Evolutionary conservation across 2,329 filamentous ascomycete species (phyloP).

Genomic region (Fusarium abutilonis): DNA sequence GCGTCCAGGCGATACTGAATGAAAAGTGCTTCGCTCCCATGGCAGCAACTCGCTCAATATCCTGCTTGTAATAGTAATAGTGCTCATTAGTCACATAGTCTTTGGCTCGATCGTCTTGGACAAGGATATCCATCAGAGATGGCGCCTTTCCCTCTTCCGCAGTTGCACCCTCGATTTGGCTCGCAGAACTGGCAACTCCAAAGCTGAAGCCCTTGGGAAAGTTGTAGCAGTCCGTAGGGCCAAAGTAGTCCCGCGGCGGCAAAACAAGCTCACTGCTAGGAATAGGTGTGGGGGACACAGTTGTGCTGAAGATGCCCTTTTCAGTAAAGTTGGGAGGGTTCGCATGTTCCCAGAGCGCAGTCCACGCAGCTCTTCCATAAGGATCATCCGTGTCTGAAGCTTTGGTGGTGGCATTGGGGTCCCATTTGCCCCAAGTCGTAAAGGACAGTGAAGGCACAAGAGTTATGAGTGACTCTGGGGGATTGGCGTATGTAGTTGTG

Average conservation of each 20-base stretch:
- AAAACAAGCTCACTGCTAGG: constrained; percentile 64
- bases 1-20: constrained; percentile 63
- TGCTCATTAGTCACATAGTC: constrained; percentile 58
- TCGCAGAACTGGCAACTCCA: constrained; percentile 60
- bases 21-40: constrained; percentile 63
- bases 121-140: constrained; percentile 55
- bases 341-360: constrained; percentile 48
- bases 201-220: constrained; percentile 60
- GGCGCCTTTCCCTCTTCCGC: constrained; percentile 56
- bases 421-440: constrained; percentile 51
- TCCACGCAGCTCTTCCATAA: constrained; percentile 49
- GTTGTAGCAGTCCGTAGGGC: constrained; percentile 58
- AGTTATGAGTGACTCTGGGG: constrained; percentile 42
- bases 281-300: constrained; percentile 64
- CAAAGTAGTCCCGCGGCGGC: constrained; percentile 63
- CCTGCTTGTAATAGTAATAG: constrained; percentile 66
- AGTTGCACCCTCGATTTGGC: constrained; percentile 58
- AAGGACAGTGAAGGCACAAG: constrained; percentile 45
- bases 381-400: constrained; percentile 46
- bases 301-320: constrained; percentile 53
- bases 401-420: constrained; percentile 44
- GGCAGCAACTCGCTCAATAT: constrained; percentile 62
- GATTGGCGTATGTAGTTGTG: constrained; percentile 46
- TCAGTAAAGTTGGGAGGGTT: constrained; percentile 51
- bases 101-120: constrained; percentile 41